Conservation (phyloP, 371 early-diverging fungal species). For the Rhizopus stolonifer region DNA sequence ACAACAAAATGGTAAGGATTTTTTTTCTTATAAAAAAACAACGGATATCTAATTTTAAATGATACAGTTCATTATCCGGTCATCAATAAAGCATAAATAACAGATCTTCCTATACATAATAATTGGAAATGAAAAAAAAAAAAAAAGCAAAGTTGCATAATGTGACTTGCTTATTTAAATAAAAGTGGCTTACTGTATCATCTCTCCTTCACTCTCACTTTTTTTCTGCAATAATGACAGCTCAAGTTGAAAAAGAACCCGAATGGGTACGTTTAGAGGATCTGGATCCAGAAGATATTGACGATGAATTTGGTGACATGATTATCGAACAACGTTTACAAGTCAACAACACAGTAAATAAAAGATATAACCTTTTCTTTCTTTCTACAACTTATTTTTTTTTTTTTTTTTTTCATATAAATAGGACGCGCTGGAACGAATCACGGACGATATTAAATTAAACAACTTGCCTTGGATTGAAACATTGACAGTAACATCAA, state of each 20-base stretch:
- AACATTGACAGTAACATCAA: constrained; percentile 71
- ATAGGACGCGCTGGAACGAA: constrained; percentile 59
- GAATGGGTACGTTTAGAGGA: constrained; percentile 31
- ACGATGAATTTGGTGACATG: constrained; percentile 60
- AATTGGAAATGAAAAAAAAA: too few species aligned
- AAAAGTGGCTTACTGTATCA: background rate
- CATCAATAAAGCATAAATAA: too few species aligned
- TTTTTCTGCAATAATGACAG: background rate
- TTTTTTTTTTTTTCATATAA: background rate
- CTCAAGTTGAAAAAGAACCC: constrained; percentile 14
- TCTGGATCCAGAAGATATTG: constrained; percentile 34
- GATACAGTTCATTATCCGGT: too few species aligned
- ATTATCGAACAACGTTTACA: constrained; percentile 62
- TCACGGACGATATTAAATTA: constrained; percentile 65
- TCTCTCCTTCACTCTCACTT: background rate
- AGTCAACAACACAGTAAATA: constrained; percentile 72
- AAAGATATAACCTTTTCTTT: too few species aligned
- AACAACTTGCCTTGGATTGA: constrained; percentile 83
- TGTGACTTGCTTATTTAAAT: too few species aligned
- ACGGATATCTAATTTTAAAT: too few species aligned
- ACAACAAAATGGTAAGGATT: constrained; percentile 59
- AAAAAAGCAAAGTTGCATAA: too few species aligned
- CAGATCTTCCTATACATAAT: too few species aligned
- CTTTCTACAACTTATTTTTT: too few species aligned
- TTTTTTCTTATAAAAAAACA: too few species aligned